These are phyloP conservation scores for Fusarium dlaminii DNA, from an alignment of 2,329 filamentous ascomycete genomes.

Conservation along the genomic window DNA sequence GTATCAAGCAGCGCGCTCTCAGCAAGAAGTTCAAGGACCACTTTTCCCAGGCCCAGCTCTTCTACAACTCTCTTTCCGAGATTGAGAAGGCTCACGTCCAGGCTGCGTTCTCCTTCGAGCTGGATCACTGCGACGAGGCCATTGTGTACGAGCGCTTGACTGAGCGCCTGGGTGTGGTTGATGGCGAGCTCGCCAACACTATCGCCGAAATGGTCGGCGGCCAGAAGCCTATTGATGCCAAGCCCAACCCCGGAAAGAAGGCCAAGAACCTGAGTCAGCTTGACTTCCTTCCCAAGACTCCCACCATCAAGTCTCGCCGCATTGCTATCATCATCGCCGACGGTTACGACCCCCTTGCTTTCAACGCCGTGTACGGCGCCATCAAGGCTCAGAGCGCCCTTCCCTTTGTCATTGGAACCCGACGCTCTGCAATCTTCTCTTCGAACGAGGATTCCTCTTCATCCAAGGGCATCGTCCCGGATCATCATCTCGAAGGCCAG, in stretches of 20 bases:
- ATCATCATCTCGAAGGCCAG: conserved; percentile 83
- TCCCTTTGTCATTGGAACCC: conserved; percentile 76
- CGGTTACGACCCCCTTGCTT: conserved; percentile 75
- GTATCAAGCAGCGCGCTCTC: conserved; percentile 75
- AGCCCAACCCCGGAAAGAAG: conserved; percentile 72
- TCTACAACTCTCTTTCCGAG: conserved; percentile 79
- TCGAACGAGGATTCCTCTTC: conserved; percentile 63
- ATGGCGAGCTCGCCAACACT: conserved; percentile 72
- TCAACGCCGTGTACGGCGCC: conserved; percentile 71
- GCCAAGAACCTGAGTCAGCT: conserved; percentile 75
- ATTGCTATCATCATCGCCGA: conserved; percentile 82
- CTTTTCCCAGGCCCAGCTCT: conserved; percentile 80
- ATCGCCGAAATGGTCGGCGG: conserved; percentile 78
- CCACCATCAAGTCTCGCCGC: conserved; percentile 75
- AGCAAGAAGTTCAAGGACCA: conserved; percentile 83
- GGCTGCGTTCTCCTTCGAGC: conserved; percentile 77
- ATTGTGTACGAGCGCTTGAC: conserved; percentile 78
- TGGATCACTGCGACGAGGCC: conserved; percentile 84
- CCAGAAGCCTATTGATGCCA: conserved; percentile 62
- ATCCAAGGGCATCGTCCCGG: conserved; percentile 68
- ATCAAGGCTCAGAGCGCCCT: conserved; percentile 70
- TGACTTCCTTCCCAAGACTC: conserved; percentile 69
- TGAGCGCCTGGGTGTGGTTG: conserved; percentile 75
- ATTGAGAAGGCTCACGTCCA: conserved; percentile 76
- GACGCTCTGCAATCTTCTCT: conserved; percentile 72